These are phyloP conservation scores for Paraphaeosphaeria minitans DNA, from an alignment of 2,329 filamentous ascomycete species.

Conservation along the genomic window DNA sequence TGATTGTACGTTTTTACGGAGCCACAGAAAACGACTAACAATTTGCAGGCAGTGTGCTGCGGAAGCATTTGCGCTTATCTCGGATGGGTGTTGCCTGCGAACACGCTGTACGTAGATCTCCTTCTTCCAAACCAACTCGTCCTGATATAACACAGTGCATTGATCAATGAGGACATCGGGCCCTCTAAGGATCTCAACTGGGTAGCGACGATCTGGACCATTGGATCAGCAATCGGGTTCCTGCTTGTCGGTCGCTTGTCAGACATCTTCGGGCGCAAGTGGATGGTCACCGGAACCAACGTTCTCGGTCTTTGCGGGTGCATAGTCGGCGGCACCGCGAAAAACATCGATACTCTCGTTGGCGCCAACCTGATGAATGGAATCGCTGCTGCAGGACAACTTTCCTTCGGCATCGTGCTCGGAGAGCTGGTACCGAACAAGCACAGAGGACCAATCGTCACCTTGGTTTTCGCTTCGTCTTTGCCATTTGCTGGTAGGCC, in stretches of 20 bases:
- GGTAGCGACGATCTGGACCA: conserved; percentile 37
- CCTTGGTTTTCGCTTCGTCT: conserved; percentile 28
- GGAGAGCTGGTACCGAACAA: conserved; percentile 46
- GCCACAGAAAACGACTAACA: background rate
- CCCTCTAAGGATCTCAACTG: conserved; percentile 33
- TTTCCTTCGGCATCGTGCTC: conserved; percentile 35
- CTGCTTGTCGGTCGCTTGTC: conserved; percentile 31
- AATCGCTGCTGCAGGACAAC: conserved; percentile 33
- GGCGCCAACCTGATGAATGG: conserved; percentile 37
- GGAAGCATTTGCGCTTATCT: conserved; percentile 36
- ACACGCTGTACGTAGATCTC: conserved; percentile 26
- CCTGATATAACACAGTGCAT: conserved; percentile 8
- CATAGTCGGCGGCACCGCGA: conserved; percentile 36
- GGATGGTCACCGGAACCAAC: conserved; percentile 29
- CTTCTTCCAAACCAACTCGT: background rate
- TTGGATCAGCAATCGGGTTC: conserved; percentile 29
- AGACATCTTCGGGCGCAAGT: conserved; percentile 34
- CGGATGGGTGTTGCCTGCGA: conserved; percentile 37
- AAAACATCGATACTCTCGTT: conserved; percentile 38
- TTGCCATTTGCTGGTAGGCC: conserved; percentile 37
- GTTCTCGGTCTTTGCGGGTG: conserved; percentile 29
- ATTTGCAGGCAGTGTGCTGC: conserved; percentile 28
- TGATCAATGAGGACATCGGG: conserved; percentile 36
- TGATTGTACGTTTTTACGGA: conserved; percentile 28
- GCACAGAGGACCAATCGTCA: conserved; percentile 35